Evolutionary conservation across 2,329 filamentous ascomycete genomes (phyloP), one percentile per base, ranked within the genome.

Genomic region (Torrubiellomyces zombiae): DNA sequence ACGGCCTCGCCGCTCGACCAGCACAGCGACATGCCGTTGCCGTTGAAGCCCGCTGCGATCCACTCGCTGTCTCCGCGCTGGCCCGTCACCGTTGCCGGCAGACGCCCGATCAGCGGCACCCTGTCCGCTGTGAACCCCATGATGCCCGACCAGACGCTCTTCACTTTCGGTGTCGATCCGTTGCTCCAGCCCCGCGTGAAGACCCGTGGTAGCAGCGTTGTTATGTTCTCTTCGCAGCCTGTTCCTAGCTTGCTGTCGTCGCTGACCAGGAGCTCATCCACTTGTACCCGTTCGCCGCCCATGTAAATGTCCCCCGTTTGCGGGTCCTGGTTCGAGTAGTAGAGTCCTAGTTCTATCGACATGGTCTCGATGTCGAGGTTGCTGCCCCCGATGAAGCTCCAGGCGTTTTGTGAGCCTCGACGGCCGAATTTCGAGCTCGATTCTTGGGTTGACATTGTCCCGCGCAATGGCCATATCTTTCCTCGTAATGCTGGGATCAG

Each of bases 1-100:
- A 46, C 25, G 1, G 58, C 59, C 13, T 47, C 47, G 0, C 58
- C 60, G 14, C 48, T 56, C 3, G 59, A 46, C 59, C 59, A 64
- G 4, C 56, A 55, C 39, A 54, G 55, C 3, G 53, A 51, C 58
- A 64, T 63, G 3, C 60, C 60, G 12, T 61, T 57, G 5, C 59
- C 59, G 20, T 43, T 50, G 32, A 55, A 64, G 0, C 56, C 60
- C 0, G 55, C 59, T 4, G 54, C 45, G 8, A 63, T 50, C 58
- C 58, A 65, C 33, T 65, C 59, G 6, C 50, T 49, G 3, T 28
- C 33, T 1, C 23, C 33, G 7, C 36, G 20, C 4, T 28, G 26
- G n/a, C n/a, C n/a, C 1, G 38, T 43, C 3, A 39, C 18, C 4
- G 17, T 38, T 0, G 42, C 48, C 0, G 57, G 32, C 4, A 64